Conservation (phyloP, 2,329 filamentous ascomycete species). For the Colletotrichum orbiculare region DNA sequence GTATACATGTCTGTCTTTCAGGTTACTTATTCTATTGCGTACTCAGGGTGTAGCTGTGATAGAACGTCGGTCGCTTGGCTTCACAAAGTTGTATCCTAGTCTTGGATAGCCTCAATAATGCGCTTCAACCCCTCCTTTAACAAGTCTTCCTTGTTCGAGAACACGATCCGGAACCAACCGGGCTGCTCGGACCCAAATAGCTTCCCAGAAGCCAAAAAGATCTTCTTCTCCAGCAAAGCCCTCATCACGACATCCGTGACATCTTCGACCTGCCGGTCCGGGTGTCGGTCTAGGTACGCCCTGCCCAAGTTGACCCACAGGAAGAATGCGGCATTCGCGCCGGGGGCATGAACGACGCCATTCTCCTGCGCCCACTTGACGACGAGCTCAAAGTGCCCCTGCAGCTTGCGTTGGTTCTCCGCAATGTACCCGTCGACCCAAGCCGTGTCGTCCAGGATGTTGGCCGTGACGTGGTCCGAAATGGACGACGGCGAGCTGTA, state of each 20-base stretch:
- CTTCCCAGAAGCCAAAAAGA: constrained; percentile 51
- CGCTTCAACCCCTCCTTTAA: constrained; percentile 42
- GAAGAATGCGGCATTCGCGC: constrained; percentile 65
- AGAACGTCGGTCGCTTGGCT: no score
- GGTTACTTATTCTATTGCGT: no score
- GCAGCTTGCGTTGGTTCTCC: constrained; percentile 54
- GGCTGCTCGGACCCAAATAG: constrained; percentile 51
- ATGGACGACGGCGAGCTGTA: constrained; percentile 28
- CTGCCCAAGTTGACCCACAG: constrained; percentile 61
- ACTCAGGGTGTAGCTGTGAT: no score
- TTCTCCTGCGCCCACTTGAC: constrained; percentile 50
- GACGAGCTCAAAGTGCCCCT: constrained; percentile 51
- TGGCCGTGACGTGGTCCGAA: constrained; percentile 30
- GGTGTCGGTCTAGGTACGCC: constrained; percentile 71
- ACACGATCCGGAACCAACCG: constrained; percentile 54
- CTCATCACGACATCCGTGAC: not conserved
- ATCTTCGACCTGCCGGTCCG: constrained; percentile 84
- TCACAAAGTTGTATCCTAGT: not conserved
- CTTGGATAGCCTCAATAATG: constrained; percentile 5
- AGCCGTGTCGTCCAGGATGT: constrained; percentile 30
- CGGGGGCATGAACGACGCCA: constrained; percentile 56
- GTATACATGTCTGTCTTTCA: no score
- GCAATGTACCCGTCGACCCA: constrained; percentile 55
- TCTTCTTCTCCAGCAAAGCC: constrained; percentile 43
- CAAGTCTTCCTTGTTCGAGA: constrained; percentile 46